These are phyloP conservation scores for Oryza coarctata DNA, from an alignment of 176 grass and related monocot genomes.

Conservation along the genomic window DNA sequence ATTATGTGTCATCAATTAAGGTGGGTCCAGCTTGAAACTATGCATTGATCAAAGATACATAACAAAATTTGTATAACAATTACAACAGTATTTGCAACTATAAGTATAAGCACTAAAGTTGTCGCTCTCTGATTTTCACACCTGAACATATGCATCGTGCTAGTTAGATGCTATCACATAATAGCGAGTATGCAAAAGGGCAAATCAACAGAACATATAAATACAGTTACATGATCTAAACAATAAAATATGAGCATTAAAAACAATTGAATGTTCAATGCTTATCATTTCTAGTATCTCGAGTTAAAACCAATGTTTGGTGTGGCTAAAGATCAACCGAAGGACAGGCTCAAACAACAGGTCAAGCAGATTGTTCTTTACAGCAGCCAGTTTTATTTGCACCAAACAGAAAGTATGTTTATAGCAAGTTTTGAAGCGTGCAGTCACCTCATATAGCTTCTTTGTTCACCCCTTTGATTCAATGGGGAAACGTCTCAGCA, in stretches of 20 bases:
- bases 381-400: neutral
- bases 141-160: neutral
- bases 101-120: neutral
- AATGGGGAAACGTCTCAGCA: constrained; percentile 94
- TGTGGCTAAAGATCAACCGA: neutral
- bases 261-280: neutral
- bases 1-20: neutral
- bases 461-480: constrained; percentile 90
- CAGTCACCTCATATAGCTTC: constrained; percentile 90
- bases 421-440: neutral
- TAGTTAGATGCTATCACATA: neutral
- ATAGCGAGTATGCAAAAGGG: neutral
- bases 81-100: neutral
- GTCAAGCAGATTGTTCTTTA: neutral
- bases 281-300: neutral
- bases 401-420: neutral
- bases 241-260: neutral
- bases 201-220: neutral
- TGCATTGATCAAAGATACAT: neutral
- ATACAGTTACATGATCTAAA: neutral
- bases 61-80: neutral
- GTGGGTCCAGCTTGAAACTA: neutral
- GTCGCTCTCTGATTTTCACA: neutral
- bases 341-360: neutral
- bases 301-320: neutral